phyloP scores from a whole-genome alignment of 2,329 filamentous ascomycete genomes.

The Ophiostoma fasciatum region DNA sequence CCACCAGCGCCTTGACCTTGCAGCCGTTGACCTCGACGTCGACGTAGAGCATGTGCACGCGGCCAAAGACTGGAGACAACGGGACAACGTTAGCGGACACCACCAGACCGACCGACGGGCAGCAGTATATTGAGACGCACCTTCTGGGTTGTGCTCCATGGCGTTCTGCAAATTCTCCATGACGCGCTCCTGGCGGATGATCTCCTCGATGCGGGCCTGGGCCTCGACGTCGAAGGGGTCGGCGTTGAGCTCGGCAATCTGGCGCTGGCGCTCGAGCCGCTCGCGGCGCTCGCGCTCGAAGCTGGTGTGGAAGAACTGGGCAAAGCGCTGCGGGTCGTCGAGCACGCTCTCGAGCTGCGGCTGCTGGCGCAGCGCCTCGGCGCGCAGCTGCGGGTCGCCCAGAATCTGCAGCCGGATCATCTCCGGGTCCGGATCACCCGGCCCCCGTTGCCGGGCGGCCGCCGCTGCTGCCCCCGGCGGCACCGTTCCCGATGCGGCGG shows the following conservation, averaged over 20 bases:
- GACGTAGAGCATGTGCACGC: constrained; percentile 92
- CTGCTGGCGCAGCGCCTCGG: constrained; percentile 54
- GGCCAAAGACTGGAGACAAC: constrained; percentile 58
- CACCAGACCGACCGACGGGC: too few relatives aligned
- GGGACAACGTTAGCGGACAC: not conserved
- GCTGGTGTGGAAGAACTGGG: constrained; percentile 53
- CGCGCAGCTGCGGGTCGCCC: constrained; percentile 58
- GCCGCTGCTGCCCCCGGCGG: not conserved
- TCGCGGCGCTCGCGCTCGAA: constrained; percentile 56
- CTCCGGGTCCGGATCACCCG: constrained; percentile 51
- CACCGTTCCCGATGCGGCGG: constrained; percentile 19
- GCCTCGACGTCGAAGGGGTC: constrained; percentile 91
- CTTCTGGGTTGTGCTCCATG: constrained; percentile 94
- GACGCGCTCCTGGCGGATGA: constrained; percentile 87
- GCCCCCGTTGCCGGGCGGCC: not conserved
- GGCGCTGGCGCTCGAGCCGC: constrained; percentile 62
- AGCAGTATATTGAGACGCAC: too few relatives aligned
- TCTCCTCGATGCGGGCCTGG: constrained; percentile 86
- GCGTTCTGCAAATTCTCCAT: constrained; percentile 94
- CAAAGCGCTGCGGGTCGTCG: constrained; percentile 63
- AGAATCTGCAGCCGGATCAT: constrained; percentile 69
- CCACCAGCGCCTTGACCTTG: constrained; percentile 88
- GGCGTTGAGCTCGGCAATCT: constrained; percentile 75
- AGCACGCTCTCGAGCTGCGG: constrained; percentile 65
- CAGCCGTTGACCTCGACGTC: constrained; percentile 88